Evolutionary conservation across 768 basidiomycete species (phyloP).

Genomic region (Trametes sanguinea): DNA sequence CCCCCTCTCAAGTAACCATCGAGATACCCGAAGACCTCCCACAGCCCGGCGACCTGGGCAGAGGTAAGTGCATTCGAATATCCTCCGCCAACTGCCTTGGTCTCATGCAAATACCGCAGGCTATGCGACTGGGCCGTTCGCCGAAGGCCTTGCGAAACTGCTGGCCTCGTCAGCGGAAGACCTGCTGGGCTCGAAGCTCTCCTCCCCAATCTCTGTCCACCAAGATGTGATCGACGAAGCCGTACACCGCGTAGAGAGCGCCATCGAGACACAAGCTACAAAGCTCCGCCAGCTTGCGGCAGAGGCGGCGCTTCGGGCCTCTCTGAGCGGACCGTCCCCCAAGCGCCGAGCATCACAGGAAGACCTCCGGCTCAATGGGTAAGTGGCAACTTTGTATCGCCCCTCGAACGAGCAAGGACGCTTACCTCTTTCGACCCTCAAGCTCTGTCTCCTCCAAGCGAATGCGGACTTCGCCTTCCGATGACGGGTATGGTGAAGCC

Average conservation of each 20-base stretch:
- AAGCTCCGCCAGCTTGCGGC: conserved; percentile 22
- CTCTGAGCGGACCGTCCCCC: conserved; percentile 16
- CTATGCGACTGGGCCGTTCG: conserved; percentile 25
- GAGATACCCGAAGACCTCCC: conserved; percentile 20
- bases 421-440: background rate
- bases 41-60: conserved; percentile 9
- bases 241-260: conserved; percentile 10
- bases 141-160: conserved; percentile 20
- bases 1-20: conserved; percentile 11
- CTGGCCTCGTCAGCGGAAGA: conserved; percentile 19
- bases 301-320: conserved; percentile 2
- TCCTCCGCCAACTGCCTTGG: background rate
- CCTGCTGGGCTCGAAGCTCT: conserved; percentile 7
- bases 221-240: conserved; percentile 16
- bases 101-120: conserved; percentile 8
- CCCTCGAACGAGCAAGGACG: background rate
- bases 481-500: conserved; percentile 33
- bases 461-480: conserved; percentile 34
- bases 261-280: conserved; percentile 16
- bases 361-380: conserved; percentile 23
- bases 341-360: conserved; percentile 27
- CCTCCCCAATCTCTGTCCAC: conserved; percentile 7
- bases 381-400: conserved; percentile 1
- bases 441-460: conserved; percentile 26
- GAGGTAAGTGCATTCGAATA: conserved; percentile 6